Conservation (phyloP, 495 filamentous ascomycete species). For the Aspergillus ostianus region DNA sequence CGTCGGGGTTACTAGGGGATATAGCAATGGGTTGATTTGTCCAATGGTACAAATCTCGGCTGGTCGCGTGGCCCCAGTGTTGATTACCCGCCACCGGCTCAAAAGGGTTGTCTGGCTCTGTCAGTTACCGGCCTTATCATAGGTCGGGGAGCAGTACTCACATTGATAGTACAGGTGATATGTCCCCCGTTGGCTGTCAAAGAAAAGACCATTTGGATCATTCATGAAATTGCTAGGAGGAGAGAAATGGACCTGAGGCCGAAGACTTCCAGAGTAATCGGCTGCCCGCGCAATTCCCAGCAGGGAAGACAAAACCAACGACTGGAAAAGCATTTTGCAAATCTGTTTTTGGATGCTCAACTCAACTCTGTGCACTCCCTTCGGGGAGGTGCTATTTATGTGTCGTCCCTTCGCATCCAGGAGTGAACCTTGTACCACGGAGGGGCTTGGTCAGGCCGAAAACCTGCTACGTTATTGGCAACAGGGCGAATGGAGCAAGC, state of each 20-base stretch:
- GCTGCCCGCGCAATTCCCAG: conserved; percentile 10
- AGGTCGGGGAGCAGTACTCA: conserved; percentile 2
- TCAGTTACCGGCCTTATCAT: background rate
- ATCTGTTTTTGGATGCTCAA: background rate
- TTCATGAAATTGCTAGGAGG: conserved; percentile 54
- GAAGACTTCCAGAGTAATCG: conserved; percentile 38
- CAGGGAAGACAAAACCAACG: conserved; percentile 5
- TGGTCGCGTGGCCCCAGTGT: conserved; percentile 56
- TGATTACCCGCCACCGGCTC: conserved; percentile 49
- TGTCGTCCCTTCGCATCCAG: background rate
- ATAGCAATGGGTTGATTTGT: conserved; percentile 53
- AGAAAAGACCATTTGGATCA: conserved; percentile 56
- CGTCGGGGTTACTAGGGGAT: conserved; percentile 34
- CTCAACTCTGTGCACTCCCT: background rate
- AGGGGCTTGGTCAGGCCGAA: background rate
- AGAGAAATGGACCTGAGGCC: conserved; percentile 49
- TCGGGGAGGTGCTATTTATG: background rate
- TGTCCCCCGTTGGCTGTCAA: conserved; percentile 34
- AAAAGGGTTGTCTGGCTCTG: conserved; percentile 36
- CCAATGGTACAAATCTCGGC: conserved; percentile 51
- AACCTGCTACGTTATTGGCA: background rate
- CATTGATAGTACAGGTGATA: conserved; percentile 58
- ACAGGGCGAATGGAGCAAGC: conserved; percentile 4
- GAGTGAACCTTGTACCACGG: background rate
- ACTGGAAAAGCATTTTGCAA: conserved; percentile 13